A percentile compares a stretch with the other conserved stretches of the same genome.
Evolutionary conservation across 345 rosid species (phyloP).

Genomic region (Brassica carinata): DNA sequence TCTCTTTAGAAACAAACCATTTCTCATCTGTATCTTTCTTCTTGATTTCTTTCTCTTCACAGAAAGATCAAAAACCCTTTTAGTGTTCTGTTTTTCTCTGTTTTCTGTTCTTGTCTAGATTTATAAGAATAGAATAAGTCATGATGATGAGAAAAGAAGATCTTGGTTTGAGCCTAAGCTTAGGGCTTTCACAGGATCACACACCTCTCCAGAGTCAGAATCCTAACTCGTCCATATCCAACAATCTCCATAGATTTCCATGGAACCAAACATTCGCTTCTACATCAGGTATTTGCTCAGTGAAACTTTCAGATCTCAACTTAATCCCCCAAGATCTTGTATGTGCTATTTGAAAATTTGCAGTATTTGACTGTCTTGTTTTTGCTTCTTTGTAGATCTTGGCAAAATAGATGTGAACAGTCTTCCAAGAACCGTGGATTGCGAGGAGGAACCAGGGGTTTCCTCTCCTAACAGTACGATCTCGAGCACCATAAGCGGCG

Average conservation of each 20-base stretch:
- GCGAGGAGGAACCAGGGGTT: conserved; percentile 82
- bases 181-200: conserved; percentile 58
- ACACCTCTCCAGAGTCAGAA: conserved; percentile 31
- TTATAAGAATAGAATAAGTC: background rate
- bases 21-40: conserved; percentile 2
- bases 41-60: background rate
- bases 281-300: conserved; percentile 2
- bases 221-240: conserved; percentile 47
- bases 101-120: background rate
- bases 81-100: background rate
- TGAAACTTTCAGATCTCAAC: conserved; percentile 1
- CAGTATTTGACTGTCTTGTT: conserved; percentile 13
- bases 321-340: background rate
- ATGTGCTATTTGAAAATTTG: background rate
- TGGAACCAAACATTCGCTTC: conserved; percentile 21
- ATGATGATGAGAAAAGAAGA: conserved; percentile 74
- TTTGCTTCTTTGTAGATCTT: conserved; percentile 56
- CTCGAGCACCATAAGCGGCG: conserved; percentile 82
- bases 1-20: background rate
- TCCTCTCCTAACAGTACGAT: conserved; percentile 95
- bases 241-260: conserved; percentile 34
- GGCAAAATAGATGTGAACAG: conserved; percentile 90
- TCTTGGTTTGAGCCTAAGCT: conserved; percentile 81
- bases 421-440: conserved; percentile 55
- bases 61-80: conserved; percentile 18